Evolutionary conservation across 257 asterid genomes (phyloP), one percentile per base, ranked within the genome.

Genomic region (Solanum lycopersicoides): DNA sequence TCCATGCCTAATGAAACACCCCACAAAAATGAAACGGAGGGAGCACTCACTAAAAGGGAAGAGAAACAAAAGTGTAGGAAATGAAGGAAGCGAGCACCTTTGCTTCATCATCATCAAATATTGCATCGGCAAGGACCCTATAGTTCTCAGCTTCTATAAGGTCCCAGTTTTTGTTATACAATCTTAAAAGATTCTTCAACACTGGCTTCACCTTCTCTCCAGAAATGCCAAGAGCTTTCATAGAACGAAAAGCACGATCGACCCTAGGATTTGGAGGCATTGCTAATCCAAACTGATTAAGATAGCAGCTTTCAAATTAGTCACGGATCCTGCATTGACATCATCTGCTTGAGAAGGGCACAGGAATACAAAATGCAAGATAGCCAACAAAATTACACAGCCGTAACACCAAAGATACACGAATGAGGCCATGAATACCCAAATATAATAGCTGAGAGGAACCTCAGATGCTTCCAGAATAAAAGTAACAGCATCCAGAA

Each of bases 101-200:
- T 39, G 73, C 80, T 89, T 93, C 96, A 76, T 93, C 97, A 85
- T 86, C 84, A 69, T 95, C 98, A 89, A 94, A 92, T 76, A 97
- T 95, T 83, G 98, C 98, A 92, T 95, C 98, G 6, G 93, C 93
- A 77, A 97, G 99, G 89, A 88, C 94, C 80, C 96, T 92, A 89
- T 94, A 97, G 53, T 93, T 94, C 89, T 93, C 98, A 65, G 88
- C 96, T 89, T 95, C 98, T 75, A 97, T 97, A 53, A 88, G 97
- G 50, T 83, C 93, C 99, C 99, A 97, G 86, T 95, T 95, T 86
- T 95, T 92, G 44, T 94, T 82, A 82, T 82, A 93, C 92, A 94
- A 53, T 89, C 83, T 92, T 89, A 97, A 84, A 86, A 97, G 93
- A 15, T n/a, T 74, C 93, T 95, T 94, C 93, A 97, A 76, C 15